Evolutionary conservation across 257 asterid species (phyloP).

Genomic region (Apocynum venetum): DNA sequence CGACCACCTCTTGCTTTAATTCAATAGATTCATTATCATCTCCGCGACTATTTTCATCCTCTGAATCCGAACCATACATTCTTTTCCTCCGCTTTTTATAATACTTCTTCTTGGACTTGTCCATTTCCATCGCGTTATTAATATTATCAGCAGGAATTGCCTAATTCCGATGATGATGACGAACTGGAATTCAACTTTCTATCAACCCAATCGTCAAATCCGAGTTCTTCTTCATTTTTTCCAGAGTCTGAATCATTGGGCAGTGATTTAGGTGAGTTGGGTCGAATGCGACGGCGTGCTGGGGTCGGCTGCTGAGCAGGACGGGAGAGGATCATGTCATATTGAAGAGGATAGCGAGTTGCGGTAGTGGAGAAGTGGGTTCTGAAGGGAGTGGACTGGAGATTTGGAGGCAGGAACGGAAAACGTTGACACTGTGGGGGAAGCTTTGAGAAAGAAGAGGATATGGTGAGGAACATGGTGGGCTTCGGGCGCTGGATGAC

Average conservation of each 20-base stretch:
- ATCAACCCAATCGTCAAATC: slow-evolving; percentile 84
- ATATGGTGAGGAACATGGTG: background rate
- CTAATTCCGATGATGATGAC: slow-evolving; percentile 23
- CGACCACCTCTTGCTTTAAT: slow-evolving; percentile 85
- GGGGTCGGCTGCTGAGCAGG: slow-evolving; percentile 45
- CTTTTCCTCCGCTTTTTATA: slow-evolving; percentile 74
- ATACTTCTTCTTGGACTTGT: slow-evolving; percentile 69
- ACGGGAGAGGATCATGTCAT: slow-evolving; percentile 85
- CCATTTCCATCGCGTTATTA: slow-evolving; percentile 29
- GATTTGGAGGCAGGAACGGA: slow-evolving; percentile 15
- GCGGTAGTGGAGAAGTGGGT: slow-evolving; percentile 47
- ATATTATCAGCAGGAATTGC: background rate
- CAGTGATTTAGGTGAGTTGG: slow-evolving; percentile 31
- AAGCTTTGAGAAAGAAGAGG: slow-evolving; percentile 15
- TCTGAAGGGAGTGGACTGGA: slow-evolving; percentile 15
- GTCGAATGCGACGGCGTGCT: slow-evolving; percentile 35
- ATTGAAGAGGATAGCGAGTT: slow-evolving; percentile 83
- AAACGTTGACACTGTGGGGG: slow-evolving; percentile 22
- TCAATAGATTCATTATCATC: slow-evolving; percentile 53
- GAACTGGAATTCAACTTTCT: slow-evolving; percentile 32
- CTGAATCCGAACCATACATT: slow-evolving; percentile 75
- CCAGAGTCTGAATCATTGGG: slow-evolving; percentile 24
- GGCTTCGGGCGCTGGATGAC: slow-evolving; percentile 45
- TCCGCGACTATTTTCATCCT: slow-evolving; percentile 43
- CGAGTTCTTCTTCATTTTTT: slow-evolving; percentile 40